Evolutionary conservation across 257 asterid species (phyloP), one percentile per base, ranked within the genome.

Genomic region (Perilla frutescens): DNA sequence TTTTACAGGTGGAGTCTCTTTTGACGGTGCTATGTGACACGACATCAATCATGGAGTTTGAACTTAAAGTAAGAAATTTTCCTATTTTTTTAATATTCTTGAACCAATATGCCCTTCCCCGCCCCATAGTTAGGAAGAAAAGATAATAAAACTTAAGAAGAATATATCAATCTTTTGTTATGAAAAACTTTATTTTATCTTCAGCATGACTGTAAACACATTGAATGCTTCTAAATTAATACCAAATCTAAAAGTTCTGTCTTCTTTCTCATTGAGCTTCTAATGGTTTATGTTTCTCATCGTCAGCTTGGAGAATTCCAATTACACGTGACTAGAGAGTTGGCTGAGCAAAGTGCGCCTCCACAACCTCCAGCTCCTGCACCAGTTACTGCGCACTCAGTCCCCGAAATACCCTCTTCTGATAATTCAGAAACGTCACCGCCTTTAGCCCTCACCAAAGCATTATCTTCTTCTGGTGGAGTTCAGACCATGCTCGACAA

Each of bases 1-100:
- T 77, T 74, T 78, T 81, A 48, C 95, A 91, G 98, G 93, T 93
- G 36, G 96, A 93, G 75, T 84, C 88, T 71, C 91, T 93, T 71
- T 79, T 93, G 82, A 71, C 83, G 1, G 80, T 66, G 56, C 77
- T 93, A 72, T 91, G 98, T 48, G 91, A 91, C 83, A 86, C 98
- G 56, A 76, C 89, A 61, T 91, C 98, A 67, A 83, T 93, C 47
- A 91, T 93, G 2, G 91, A 91, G 84, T 80, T 93, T 68, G 91
- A 93, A 74, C 82, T 93, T 49, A 93, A 91, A 79, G 97, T 93
- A 70, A 85, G 91, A 63, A 48, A 2, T 56, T 15, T 47, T 37
- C 59, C 64, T 34, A 34, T 65, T 61, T 32, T 56, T 39, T 50
- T 7, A 4, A n/a, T 45, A 59, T 32, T 29, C 45, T 45, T 34